These are phyloP conservation scores for Populus deltoides DNA, from an alignment of 345 rosid species.

Conservation along the genomic window DNA sequence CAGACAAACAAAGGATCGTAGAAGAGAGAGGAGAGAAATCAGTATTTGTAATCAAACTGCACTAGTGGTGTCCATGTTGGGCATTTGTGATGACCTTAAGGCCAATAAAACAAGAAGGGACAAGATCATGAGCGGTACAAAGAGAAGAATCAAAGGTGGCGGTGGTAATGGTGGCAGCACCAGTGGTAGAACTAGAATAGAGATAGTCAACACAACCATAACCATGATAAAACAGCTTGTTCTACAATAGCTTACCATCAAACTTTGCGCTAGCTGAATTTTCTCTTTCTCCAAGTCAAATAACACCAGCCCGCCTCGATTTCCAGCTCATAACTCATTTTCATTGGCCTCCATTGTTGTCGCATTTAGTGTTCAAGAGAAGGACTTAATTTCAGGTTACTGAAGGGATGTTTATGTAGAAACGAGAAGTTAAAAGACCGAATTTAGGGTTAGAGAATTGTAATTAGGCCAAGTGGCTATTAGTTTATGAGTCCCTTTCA, in stretches of 20 bases:
- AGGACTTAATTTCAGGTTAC: background rate
- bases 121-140: conserved; percentile 5
- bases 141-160: conserved; percentile 2
- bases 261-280: background rate
- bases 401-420: background rate
- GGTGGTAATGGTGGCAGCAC: conserved; percentile 12
- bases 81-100: background rate
- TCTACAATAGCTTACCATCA: background rate
- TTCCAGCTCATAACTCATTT: background rate
- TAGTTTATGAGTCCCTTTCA: background rate
- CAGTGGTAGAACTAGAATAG: background rate
- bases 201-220: conserved; percentile 4
- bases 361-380: background rate
- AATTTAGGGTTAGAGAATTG: background rate
- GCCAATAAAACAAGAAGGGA: conserved; percentile 5
- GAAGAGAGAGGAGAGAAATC: background rate
- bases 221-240: background rate
- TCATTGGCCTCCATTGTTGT: background rate
- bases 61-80: background rate
- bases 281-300: background rate
- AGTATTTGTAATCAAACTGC: background rate
- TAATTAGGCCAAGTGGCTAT: background rate
- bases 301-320: background rate
- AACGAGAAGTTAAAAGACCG: background rate
- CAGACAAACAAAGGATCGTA: background rate